Conservation (phyloP, 495 filamentous ascomycete genomes). For the Penicillium roqueforti region DNA sequence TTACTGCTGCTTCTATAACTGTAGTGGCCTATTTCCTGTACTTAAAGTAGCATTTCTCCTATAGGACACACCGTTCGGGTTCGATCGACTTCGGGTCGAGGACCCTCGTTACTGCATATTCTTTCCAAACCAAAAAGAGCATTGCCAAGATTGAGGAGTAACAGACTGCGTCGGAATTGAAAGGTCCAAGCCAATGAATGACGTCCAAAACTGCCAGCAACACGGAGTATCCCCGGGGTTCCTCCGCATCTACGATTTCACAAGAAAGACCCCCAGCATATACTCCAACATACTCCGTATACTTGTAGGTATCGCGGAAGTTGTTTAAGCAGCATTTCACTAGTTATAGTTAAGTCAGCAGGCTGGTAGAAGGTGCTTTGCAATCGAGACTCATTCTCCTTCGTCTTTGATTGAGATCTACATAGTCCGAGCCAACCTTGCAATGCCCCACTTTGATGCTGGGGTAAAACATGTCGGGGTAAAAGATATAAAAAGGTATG, state of each 20-base stretch:
- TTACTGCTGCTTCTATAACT: too few species aligned
- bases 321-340: not conserved
- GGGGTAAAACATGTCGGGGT: not conserved
- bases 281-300: too few species aligned
- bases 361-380: not conserved
- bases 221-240: conserved; percentile 12
- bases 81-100: too few species aligned
- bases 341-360: not conserved
- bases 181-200: conserved; percentile 8
- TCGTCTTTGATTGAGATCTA: not conserved
- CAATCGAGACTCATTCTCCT: not conserved
- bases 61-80: too few species aligned
- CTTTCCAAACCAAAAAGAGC: not conserved
- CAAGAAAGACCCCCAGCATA: not conserved
- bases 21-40: too few species aligned
- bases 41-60: too few species aligned
- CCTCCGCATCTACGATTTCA: conserved; percentile 3
- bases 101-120: too few species aligned
- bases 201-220: conserved; percentile 17
- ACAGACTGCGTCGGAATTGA: conserved; percentile 7
- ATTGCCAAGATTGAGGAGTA: not conserved
- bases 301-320: not conserved
- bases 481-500: not conserved
- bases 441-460: not conserved
- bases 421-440: not conserved